Base-by-base conservation (phyloP, 352 stramenopile species). In the Pythium phragmiticola region DNA sequence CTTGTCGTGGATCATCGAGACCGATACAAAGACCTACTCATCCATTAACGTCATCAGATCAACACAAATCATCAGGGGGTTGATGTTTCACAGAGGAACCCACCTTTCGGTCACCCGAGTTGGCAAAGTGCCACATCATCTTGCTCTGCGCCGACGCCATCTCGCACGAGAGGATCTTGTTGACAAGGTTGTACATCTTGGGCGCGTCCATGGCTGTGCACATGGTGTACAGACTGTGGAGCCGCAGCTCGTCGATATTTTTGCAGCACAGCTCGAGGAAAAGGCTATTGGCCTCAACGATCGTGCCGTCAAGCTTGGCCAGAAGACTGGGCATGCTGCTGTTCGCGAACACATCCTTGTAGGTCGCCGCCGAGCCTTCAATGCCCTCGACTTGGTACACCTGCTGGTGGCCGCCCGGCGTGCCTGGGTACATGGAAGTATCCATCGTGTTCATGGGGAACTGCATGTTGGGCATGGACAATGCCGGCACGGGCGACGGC, bases 91-190 rank as follows among this genome's bases (percentile, higher is more conserved):
- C 53, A 49, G n/a, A 61, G 48, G 19, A n/a, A 52, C 69, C 46
- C 69, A 90, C 82, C 76, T 91, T 89, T 58, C 84, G 78, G 57
- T 90, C 80, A 53, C 80, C 76, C 21, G 77, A 80, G 69, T 73
- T 88, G 41, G 78, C 76, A 30, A 89, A 88, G 63, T 89, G 79
- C 84, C 84, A 93, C 77, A 88, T 78, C 84, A 93, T 93, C 68
- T 91, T 93, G 74, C 78, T 87, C 70, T 91, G 84, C 13, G 82
- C 82, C 5, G 84, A 93, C 39, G 76, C 77, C 69, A 87, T 83
- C 61, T 93, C 84, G 52, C 82, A 91, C 43, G 81, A 78, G 3
- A 89, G 58, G 65, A 93, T 87, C 68, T 86, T 88, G 63, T 78
- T 77, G 12, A 93, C 84, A 30, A 93, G 72, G 64, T 74, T 81